Conservation (phyloP, 139 green algal genomes). For the Spirogloea muscicola region DNA sequence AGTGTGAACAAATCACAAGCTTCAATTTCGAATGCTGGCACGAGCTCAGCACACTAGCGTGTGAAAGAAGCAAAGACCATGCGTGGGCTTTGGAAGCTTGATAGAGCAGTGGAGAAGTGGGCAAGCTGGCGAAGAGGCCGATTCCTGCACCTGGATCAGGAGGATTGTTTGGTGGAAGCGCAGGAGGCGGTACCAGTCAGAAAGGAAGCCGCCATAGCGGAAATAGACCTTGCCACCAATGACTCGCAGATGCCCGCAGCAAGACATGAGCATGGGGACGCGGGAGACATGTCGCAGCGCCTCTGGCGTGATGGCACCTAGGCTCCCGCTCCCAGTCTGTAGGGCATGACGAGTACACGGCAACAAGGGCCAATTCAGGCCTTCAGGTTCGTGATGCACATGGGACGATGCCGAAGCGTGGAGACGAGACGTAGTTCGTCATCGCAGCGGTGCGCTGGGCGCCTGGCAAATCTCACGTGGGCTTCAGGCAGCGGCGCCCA, state of each 20-base stretch:
- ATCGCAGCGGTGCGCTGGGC: too few relatives aligned
- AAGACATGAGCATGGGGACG: slow-evolving; percentile 11
- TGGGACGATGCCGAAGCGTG: too few relatives aligned
- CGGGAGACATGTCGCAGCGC: not conserved
- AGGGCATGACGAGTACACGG: not conserved
- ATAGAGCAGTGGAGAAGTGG: too few relatives aligned
- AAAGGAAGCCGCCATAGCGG: slow-evolving; percentile 26
- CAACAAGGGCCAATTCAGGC: not conserved
- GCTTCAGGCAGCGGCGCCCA: slow-evolving; percentile 21
- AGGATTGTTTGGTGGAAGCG: slow-evolving; percentile 25
- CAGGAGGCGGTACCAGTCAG: slow-evolving; percentile 14
- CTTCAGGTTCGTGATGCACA: too few relatives aligned
- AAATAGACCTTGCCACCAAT: slow-evolving; percentile 19
- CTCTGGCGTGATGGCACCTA: not conserved
- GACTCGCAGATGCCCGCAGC: slow-evolving; percentile 17
- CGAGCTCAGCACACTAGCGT: too few relatives aligned
- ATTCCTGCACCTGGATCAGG: slow-evolving; percentile 16
- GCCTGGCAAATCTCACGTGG: too few relatives aligned
- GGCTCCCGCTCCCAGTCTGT: not conserved
- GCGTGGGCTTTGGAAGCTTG: too few relatives aligned
- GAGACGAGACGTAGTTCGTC: too few relatives aligned
- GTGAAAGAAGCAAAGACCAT: too few relatives aligned
- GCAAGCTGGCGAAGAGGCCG: not conserved
- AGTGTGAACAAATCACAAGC: too few relatives aligned
- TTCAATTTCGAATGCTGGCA: too few relatives aligned